A percentile compares a stretch with the other conserved stretches of the same genome.
phyloP scores from a whole-genome alignment of 1,139 yeast genomes.

The Oligophagozyma castellii region DNA sequence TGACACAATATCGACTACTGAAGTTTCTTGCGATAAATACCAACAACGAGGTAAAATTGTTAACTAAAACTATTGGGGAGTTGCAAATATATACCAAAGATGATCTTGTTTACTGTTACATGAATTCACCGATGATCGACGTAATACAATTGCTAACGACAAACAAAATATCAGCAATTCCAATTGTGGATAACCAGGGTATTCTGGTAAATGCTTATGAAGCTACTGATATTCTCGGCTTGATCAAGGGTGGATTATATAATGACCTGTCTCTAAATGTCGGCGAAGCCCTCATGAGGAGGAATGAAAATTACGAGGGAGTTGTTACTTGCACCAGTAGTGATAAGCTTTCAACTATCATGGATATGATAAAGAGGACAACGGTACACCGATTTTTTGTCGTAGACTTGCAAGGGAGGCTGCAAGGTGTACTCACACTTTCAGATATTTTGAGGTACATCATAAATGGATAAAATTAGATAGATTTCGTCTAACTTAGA shows the following conservation, averaged over 20 bases:
- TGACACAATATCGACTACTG: constrained; percentile 86
- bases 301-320: constrained; percentile 93
- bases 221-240: constrained; percentile 80
- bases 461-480: constrained; percentile 1
- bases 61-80: constrained; percentile 57
- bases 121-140: constrained; percentile 85
- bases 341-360: constrained; percentile 73
- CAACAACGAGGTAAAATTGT: constrained; percentile 79
- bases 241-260: constrained; percentile 85
- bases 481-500: background rate
- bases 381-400: constrained; percentile 82
- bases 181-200: constrained; percentile 66
- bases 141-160: constrained; percentile 71
- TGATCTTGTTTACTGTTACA: constrained; percentile 60
- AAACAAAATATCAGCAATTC: constrained; percentile 74
- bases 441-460: constrained; percentile 80
- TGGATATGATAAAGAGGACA: constrained; percentile 83
- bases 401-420: constrained; percentile 63
- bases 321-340: constrained; percentile 83
- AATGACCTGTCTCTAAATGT: constrained; percentile 79
- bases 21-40: constrained; percentile 79
- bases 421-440: constrained; percentile 72
- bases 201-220: constrained; percentile 79
- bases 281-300: constrained; percentile 85
- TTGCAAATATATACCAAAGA: constrained; percentile 48